Conservation (phyloP, 768 basidiomycete species). For the Pseudohyphozyma bogoriensis region DNA sequence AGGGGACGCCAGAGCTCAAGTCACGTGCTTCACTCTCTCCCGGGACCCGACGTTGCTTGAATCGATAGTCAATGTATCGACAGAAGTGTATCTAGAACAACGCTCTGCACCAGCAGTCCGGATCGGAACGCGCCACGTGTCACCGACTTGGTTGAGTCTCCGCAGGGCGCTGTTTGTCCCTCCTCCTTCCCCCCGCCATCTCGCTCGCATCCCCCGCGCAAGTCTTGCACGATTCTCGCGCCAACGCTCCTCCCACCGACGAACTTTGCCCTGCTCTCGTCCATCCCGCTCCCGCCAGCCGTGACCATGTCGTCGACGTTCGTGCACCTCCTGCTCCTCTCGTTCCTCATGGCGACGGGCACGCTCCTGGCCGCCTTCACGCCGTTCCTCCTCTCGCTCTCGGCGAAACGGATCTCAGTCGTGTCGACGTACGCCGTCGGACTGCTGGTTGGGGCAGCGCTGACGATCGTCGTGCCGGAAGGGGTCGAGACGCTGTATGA, state of each 20-base stretch:
- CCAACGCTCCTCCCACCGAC: not conserved
- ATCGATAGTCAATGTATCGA: too few species aligned
- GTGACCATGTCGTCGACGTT: not conserved
- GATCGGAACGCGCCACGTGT: too few species aligned
- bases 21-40: too few species aligned
- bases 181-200: too few species aligned
- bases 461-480: conserved; percentile 91
- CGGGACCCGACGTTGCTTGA: too few species aligned
- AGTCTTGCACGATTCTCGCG: not conserved
- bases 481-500: conserved; percentile 43
- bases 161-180: too few species aligned
- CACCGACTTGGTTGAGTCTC: too few species aligned
- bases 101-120: too few species aligned
- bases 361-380: not conserved
- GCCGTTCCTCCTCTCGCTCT: not conserved
- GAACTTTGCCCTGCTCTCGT: not conserved
- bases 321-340: not conserved
- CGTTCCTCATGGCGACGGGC: not conserved
- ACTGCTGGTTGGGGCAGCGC: conserved; percentile 36
- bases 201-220: too few species aligned
- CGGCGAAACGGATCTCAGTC: not conserved
- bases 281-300: not conserved
- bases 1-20: too few species aligned
- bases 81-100: too few species aligned
- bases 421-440: not conserved